Evolutionary conservation across 345 rosid species (phyloP).

Genomic region (Ailanthus altissimus): DNA sequence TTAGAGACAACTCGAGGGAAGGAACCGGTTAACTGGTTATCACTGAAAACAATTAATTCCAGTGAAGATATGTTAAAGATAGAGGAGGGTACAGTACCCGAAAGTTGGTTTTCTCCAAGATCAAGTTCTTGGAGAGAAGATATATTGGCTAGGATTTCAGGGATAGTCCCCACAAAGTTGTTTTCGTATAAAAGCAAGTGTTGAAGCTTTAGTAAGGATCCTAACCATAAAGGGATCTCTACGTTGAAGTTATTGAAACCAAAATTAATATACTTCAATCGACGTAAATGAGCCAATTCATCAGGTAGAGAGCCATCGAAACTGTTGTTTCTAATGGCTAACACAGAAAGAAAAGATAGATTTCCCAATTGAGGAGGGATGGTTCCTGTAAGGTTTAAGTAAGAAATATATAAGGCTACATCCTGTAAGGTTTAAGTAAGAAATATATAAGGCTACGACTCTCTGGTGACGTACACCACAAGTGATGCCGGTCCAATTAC

Average conservation of each 20-base stretch:
- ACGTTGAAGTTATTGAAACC: slow-evolving; percentile 8
- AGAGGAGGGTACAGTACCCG: slow-evolving; percentile 16
- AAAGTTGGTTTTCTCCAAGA: too few species aligned
- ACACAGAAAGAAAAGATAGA: slow-evolving; percentile 13
- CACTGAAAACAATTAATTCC: not conserved
- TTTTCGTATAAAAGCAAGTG: not conserved
- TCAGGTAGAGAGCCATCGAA: slow-evolving; percentile 20
- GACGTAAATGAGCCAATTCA: slow-evolving; percentile 12
- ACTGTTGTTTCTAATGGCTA: slow-evolving; percentile 12
- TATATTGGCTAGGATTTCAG: too few species aligned
- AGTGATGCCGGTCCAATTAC: too few species aligned
- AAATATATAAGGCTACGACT: not conserved
- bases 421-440: not conserved
- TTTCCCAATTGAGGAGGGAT: slow-evolving; percentile 28
- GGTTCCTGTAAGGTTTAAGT: slow-evolving; percentile 24
- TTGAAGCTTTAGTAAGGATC: slow-evolving; percentile 8
- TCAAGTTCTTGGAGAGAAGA: too few species aligned
- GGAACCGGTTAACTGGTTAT: not conserved
- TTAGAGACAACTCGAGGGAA: not conserved
- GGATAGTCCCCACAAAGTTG: slow-evolving; percentile 17
- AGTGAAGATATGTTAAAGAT: slow-evolving; percentile 8
- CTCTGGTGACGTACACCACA: too few species aligned
- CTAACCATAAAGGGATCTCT: slow-evolving; percentile 22
- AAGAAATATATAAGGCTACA: not conserved
- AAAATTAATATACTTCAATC: slow-evolving; percentile 12